Percentiles rank a stretch among this genome's conserved stretches.
Conservation (phyloP, 257 asterid species). For the Linaria vulgaris region DNA sequence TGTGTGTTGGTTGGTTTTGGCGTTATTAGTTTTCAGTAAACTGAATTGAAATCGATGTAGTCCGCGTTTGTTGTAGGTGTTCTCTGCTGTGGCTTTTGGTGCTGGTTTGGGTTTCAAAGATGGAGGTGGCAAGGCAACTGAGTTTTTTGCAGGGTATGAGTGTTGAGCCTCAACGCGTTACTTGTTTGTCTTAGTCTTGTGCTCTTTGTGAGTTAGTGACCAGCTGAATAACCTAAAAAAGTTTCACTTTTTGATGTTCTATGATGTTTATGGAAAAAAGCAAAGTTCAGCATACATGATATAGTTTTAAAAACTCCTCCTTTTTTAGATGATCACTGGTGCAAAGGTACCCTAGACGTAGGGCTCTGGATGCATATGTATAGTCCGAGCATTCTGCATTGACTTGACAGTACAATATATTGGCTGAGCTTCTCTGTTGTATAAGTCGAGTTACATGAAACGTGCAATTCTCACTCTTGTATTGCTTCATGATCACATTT, state of each 20-base stretch:
- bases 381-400: slow-evolving; percentile 1
- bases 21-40: slow-evolving; percentile 25
- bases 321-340: background rate
- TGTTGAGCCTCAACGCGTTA: slow-evolving; percentile 1
- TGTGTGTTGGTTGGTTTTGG: slow-evolving; percentile 9
- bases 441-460: background rate
- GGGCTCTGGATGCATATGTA: slow-evolving; percentile 4
- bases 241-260: background rate
- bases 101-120: slow-evolving; percentile 80
- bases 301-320: background rate
- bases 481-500: slow-evolving; percentile 7
- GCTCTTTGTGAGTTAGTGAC: slow-evolving; percentile 18
- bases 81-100: slow-evolving; percentile 89
- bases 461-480: slow-evolving; percentile 3
- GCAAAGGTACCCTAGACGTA: background rate
- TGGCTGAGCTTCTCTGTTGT: background rate
- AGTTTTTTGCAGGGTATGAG: slow-evolving; percentile 94
- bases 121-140: slow-evolving; percentile 81
- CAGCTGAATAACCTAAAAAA: slow-evolving; percentile 1
- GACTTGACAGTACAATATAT: slow-evolving; percentile 6
- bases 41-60: slow-evolving; percentile 53
- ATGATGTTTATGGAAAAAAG: background rate
- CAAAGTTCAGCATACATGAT: background rate
- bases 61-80: slow-evolving; percentile 63
- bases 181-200: background rate